These are phyloP conservation scores for Salix viminalis DNA, from an alignment of 345 rosid genomes.

Conservation along the genomic window DNA sequence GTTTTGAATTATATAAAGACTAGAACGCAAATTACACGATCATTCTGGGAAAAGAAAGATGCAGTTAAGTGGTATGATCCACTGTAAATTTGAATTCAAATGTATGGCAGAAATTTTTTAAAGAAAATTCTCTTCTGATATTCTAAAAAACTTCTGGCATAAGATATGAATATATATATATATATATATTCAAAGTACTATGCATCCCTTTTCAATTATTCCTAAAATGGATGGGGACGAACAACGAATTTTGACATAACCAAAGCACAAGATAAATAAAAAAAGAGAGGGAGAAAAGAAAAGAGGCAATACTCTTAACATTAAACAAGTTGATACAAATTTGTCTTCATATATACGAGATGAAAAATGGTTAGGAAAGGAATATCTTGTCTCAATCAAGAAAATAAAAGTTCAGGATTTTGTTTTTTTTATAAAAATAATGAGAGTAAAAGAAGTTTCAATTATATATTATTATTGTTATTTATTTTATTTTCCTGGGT, in stretches of 20 bases:
- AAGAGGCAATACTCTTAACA: neutral
- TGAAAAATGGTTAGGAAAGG: neutral
- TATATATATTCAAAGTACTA: neutral
- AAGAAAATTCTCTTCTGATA: conserved; percentile 34
- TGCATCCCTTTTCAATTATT: conserved; percentile 30
- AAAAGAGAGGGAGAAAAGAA: neutral
- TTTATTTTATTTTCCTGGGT: neutral
- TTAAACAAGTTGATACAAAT: neutral
- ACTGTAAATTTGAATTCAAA: conserved; percentile 27
- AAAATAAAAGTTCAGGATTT: neutral
- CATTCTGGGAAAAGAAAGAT: conserved; percentile 16
- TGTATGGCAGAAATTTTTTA: neutral
- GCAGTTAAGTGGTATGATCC: conserved; percentile 19
- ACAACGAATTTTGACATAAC: conserved; percentile 32
- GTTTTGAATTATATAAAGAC: neutral
- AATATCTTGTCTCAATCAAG: neutral
- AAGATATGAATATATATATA: conserved; percentile 26
- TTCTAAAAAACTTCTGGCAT: conserved; percentile 50
- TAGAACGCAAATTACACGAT: conserved; percentile 15
- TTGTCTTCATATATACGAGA: neutral
- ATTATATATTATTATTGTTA: neutral
- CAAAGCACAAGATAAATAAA: conserved; percentile 20
- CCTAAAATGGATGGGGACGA: conserved; percentile 50
- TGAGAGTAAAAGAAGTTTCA: neutral
- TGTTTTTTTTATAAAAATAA: too few species aligned